A percentile compares a stretch with the other conserved stretches of the same genome.
These are phyloP conservation scores for Carallia brachiata DNA, from an alignment of 345 rosid genomes.

Conservation along the genomic window DNA sequence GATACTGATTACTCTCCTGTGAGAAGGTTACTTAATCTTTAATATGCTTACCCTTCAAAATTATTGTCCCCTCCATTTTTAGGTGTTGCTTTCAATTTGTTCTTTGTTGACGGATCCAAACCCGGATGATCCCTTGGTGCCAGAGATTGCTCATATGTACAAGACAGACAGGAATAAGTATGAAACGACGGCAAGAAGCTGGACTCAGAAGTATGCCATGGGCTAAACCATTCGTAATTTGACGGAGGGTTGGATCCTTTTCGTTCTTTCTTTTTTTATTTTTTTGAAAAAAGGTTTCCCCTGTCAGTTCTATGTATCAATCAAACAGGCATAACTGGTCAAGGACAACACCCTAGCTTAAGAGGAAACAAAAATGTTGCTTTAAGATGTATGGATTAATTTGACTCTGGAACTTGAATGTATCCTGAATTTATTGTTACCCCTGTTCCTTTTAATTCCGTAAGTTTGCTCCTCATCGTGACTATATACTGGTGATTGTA, in stretches of 20 bases:
- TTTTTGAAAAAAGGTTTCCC: neutral
- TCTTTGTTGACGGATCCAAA: constrained; percentile 94
- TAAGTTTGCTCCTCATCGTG: too few species aligned
- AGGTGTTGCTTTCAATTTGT: constrained; percentile 94
- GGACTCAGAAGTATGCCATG: constrained; percentile 99
- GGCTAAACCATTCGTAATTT: constrained; percentile 44
- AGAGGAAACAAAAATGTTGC: constrained; percentile 18
- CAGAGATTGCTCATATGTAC: constrained; percentile 97
- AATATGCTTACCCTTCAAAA: neutral
- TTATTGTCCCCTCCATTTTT: neutral
- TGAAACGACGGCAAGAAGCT: constrained; percentile 94
- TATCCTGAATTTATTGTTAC: constrained; percentile 6
- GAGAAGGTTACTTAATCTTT: too few species aligned
- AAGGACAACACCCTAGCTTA: constrained; percentile 12
- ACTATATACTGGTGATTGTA: too few species aligned
- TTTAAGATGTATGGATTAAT: constrained; percentile 37
- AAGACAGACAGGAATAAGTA: constrained; percentile 90
- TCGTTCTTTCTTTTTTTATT: neutral
- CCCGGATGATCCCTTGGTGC: constrained; percentile 96
- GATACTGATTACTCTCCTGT: too few species aligned
- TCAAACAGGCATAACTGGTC: constrained; percentile 31
- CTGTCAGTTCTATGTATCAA: constrained; percentile 34
- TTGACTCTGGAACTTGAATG: constrained; percentile 9
- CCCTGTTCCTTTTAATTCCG: too few species aligned
- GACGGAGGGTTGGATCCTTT: constrained; percentile 12